Conservation (phyloP, 75 land plant genomes). For the Pinus taeda region DNA sequence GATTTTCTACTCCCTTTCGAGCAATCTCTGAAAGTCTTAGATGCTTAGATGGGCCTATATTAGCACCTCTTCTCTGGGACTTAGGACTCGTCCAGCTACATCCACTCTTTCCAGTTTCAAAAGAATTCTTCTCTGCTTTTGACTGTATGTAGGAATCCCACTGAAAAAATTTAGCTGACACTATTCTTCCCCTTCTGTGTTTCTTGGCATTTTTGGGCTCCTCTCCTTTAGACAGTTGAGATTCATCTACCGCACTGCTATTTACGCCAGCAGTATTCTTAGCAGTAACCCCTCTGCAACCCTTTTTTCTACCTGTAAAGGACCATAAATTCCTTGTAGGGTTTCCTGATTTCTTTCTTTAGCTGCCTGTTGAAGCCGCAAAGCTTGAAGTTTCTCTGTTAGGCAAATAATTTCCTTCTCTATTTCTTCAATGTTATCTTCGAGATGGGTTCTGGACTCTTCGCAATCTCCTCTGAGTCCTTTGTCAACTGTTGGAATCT, state of each 20-base stretch:
- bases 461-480: background rate
- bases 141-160: background rate
- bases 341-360: background rate
- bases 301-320: background rate
- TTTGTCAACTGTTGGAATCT: background rate
- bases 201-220: background rate
- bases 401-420: background rate
- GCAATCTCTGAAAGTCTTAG: background rate
- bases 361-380: background rate
- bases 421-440: conserved; percentile 2
- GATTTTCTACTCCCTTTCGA: background rate
- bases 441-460: background rate
- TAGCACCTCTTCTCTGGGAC: background rate
- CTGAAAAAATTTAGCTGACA: conserved; percentile 9
- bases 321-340: no score
- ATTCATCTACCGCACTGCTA: background rate
- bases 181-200: conserved; percentile 6
- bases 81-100: background rate
- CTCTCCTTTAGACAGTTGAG: background rate
- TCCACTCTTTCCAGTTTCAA: background rate
- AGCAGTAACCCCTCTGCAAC: background rate
- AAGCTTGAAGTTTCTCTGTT: background rate
- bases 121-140: background rate
- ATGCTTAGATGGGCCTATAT: conserved; percentile 6
- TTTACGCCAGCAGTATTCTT: background rate